These are phyloP conservation scores for Hypholoma sublateritium DNA, from an alignment of 768 basidiomycete genomes.

Conservation along the genomic window DNA sequence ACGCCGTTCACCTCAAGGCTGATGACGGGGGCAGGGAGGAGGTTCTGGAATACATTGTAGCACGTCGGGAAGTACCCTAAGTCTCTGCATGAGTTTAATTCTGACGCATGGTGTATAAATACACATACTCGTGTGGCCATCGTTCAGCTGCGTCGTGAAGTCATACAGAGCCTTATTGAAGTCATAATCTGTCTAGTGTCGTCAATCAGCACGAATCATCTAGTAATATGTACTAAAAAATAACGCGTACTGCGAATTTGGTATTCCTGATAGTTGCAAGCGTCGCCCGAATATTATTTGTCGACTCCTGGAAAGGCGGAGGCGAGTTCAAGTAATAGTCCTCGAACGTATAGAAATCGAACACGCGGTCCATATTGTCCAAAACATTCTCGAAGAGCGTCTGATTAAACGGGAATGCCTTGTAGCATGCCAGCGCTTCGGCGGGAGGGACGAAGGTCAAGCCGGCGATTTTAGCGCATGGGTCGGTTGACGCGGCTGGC, in stretches of 20 bases:
- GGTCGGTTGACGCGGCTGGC: conserved; percentile 28
- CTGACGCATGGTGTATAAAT: not conserved
- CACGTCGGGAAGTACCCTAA: conserved; percentile 59
- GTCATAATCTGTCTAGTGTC: conserved; percentile 59
- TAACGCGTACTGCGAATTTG: conserved; percentile 39
- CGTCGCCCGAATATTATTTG: conserved; percentile 49
- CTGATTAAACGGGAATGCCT: conserved; percentile 57
- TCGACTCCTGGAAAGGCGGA: conserved; percentile 56
- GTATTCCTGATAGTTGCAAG: conserved; percentile 49
- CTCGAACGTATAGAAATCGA: conserved; percentile 57
- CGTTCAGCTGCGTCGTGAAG: conserved; percentile 56
- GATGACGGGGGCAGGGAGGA: conserved; percentile 57
- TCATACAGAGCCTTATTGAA: conserved; percentile 60
- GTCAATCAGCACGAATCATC: not conserved
- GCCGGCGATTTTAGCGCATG: conserved; percentile 40
- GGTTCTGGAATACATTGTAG: conserved; percentile 52
- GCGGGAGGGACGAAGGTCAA: conserved; percentile 47
- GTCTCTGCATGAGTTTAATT: not conserved
- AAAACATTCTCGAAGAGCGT: conserved; percentile 55
- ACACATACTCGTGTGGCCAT: conserved; percentile 60
- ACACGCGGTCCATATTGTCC: conserved; percentile 43
- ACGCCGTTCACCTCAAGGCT: conserved; percentile 47
- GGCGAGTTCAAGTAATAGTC: conserved; percentile 50
- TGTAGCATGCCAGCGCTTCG: conserved; percentile 57
- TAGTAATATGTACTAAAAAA: not conserved